A percentile compares a stretch with the other conserved stretches of the same genome.
phyloP scores from a whole-genome alignment of 1,284 basidiomycete genomes.

The Calocybe gambosa region DNA sequence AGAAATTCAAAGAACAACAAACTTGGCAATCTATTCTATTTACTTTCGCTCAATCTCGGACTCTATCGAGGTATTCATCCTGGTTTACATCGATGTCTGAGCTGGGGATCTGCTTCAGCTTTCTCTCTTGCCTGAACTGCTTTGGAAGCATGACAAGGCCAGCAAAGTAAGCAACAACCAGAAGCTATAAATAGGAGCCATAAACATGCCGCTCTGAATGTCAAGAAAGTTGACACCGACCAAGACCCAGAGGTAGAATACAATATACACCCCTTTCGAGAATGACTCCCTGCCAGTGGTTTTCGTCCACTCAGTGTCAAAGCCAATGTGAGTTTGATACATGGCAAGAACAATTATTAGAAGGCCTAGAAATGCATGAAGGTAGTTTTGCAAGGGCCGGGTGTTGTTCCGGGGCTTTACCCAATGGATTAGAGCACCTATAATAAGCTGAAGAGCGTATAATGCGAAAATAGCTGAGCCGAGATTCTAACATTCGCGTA shows the following conservation, averaged over 20 bases:
- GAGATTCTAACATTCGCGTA: constrained; percentile 33
- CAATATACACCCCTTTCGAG: constrained; percentile 32
- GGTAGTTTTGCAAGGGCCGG: constrained; percentile 53
- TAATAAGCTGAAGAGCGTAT: constrained; percentile 49
- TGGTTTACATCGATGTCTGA: constrained; percentile 7
- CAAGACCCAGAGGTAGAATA: constrained; percentile 49
- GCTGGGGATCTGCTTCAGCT: constrained; percentile 7
- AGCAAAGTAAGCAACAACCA: constrained; percentile 39
- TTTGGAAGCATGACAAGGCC: constrained; percentile 42
- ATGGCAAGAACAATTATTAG: constrained; percentile 43
- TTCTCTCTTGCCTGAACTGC: constrained; percentile 39
- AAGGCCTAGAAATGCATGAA: constrained; percentile 50
- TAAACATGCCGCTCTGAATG: background rate
- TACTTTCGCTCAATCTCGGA: constrained; percentile 1
- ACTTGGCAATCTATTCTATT: background rate
- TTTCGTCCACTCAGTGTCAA: constrained; percentile 39
- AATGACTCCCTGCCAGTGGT: constrained; percentile 35
- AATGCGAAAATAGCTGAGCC: constrained; percentile 57
- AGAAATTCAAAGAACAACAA: too few relatives aligned
- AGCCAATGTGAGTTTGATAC: constrained; percentile 49
- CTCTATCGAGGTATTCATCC: constrained; percentile 13
- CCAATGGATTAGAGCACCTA: constrained; percentile 58
- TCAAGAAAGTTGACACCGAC: constrained; percentile 28
- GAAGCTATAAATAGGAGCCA: constrained; percentile 25
- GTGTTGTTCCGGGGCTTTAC: constrained; percentile 37